Evolutionary conservation across 2,329 filamentous ascomycete species (phyloP).

Genomic region (Hypoxylon sp.): DNA sequence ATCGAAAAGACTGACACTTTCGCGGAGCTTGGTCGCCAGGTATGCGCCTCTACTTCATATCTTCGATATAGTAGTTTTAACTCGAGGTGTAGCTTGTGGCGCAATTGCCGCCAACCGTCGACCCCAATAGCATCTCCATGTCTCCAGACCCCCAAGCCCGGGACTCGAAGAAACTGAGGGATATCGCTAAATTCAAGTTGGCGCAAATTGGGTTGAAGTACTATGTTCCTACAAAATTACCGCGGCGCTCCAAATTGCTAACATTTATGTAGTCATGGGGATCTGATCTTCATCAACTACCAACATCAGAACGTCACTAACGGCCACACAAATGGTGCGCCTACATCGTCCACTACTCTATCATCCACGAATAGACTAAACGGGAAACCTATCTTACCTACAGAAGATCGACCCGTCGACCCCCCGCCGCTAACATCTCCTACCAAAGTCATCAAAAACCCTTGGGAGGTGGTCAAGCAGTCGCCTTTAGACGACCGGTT

Average conservation of each 20-base stretch:
- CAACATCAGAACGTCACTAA: slow-evolving; percentile 65
- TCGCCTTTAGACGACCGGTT: slow-evolving; percentile 88
- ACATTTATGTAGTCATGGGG: slow-evolving; percentile 77
- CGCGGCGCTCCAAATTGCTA: slow-evolving; percentile 46
- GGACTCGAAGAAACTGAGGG: slow-evolving; percentile 70
- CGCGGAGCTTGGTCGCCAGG: slow-evolving; percentile 69
- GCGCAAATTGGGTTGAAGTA: slow-evolving; percentile 73
- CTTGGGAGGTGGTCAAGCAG: slow-evolving; percentile 93
- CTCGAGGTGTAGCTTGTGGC: slow-evolving; percentile 64
- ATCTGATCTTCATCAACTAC: slow-evolving; percentile 91
- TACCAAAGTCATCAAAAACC: slow-evolving; percentile 80
- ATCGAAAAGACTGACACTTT: slow-evolving; percentile 84
- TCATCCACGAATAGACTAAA: slow-evolving; percentile 77
- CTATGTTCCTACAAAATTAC: slow-evolving; percentile 4
- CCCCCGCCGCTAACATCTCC: slow-evolving; percentile 70
- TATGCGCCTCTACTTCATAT: slow-evolving; percentile 50
- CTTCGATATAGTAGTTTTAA: slow-evolving; percentile 29
- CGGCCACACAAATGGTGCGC: slow-evolving; percentile 57
- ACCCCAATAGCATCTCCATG: slow-evolving; percentile 71
- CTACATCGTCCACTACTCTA: slow-evolving; percentile 54
- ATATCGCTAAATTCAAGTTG: slow-evolving; percentile 70
- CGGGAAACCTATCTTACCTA: slow-evolving; percentile 79
- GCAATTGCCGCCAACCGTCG: slow-evolving; percentile 73
- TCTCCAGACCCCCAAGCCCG: slow-evolving; percentile 73
- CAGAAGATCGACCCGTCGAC: slow-evolving; percentile 76